phyloP scores from a whole-genome alignment of 768 basidiomycete genomes.

The Pleurotus tuber-regium region DNA sequence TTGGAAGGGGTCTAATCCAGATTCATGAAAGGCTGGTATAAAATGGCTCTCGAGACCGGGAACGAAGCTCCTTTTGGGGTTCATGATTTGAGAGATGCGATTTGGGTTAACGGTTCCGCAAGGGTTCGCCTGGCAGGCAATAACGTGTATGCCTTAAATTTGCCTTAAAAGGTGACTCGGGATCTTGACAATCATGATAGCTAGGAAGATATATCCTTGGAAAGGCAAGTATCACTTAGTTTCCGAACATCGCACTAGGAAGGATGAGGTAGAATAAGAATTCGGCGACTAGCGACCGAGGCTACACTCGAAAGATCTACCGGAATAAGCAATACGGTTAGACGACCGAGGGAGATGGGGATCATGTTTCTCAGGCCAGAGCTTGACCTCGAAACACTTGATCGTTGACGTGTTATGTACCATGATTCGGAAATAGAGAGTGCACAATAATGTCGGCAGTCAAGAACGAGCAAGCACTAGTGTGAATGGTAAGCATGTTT shows the following conservation, averaged over 20 bases:
- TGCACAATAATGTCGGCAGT: too few species aligned
- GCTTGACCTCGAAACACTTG: neutral
- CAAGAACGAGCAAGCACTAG: neutral
- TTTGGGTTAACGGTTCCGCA: constrained; percentile 1
- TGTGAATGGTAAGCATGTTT: neutral
- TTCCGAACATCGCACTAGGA: constrained; percentile 2
- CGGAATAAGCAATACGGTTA: neutral
- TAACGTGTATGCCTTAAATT: constrained; percentile 2
- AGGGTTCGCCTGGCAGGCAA: constrained; percentile 5
- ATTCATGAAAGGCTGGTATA: neutral
- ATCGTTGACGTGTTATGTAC: neutral
- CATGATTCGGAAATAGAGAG: too few species aligned
- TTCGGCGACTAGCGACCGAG: constrained; percentile 1
- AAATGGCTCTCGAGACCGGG: constrained; percentile 1
- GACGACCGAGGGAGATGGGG: neutral
- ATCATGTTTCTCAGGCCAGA: neutral
- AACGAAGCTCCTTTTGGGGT: constrained; percentile 8
- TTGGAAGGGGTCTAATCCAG: neutral
- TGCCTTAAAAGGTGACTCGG: constrained; percentile 3
- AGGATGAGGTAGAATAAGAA: neutral
- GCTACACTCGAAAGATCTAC: neutral
- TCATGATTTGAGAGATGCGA: constrained; percentile 1
- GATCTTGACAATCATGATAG: constrained; percentile 2
- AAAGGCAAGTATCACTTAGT: neutral
- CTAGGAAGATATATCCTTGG: neutral